Conservation (phyloP, 805 yeast genomes). For the Starmerella apicola region DNA sequence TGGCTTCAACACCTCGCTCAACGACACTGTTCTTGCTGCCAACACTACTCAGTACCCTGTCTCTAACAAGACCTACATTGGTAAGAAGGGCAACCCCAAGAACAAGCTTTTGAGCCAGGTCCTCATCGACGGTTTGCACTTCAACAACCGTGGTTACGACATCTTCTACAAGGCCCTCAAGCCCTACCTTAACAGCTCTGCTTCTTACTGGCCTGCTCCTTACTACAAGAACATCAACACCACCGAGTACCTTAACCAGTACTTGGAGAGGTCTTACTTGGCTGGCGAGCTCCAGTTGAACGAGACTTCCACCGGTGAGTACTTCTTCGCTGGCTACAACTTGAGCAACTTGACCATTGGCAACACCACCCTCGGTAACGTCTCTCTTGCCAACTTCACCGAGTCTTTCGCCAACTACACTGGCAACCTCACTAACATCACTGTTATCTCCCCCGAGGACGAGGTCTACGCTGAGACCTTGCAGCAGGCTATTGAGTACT, state of each 20-base stretch:
- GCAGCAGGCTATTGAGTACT: too few relatives aligned
- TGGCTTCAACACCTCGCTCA: neutral
- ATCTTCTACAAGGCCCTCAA: constrained; percentile 28
- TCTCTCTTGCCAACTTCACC: neutral
- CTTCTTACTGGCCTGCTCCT: constrained; percentile 3
- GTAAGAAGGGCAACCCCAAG: constrained; percentile 12
- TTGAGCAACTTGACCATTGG: neutral
- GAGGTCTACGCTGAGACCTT: neutral
- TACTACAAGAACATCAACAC: constrained; percentile 5
- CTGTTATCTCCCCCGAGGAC: neutral
- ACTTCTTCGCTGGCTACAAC: neutral
- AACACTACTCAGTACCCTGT: neutral
- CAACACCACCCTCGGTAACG: neutral
- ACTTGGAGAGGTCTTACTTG: constrained; percentile 1
- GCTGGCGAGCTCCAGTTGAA: neutral
- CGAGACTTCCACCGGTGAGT: neutral
- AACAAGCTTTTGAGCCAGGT: constrained; percentile 20
- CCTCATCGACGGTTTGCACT: constrained; percentile 50
- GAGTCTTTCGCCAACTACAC: neutral
- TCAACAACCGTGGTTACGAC: constrained; percentile 41
- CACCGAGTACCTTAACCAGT: constrained; percentile 4
- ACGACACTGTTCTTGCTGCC: neutral
- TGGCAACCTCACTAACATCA: neutral
- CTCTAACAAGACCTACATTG: constrained; percentile 2
- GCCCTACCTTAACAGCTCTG: constrained; percentile 1